These are phyloP conservation scores for Eucalyptus sp. DNA, from an alignment of 345 rosid genomes.

Conservation along the genomic window DNA sequence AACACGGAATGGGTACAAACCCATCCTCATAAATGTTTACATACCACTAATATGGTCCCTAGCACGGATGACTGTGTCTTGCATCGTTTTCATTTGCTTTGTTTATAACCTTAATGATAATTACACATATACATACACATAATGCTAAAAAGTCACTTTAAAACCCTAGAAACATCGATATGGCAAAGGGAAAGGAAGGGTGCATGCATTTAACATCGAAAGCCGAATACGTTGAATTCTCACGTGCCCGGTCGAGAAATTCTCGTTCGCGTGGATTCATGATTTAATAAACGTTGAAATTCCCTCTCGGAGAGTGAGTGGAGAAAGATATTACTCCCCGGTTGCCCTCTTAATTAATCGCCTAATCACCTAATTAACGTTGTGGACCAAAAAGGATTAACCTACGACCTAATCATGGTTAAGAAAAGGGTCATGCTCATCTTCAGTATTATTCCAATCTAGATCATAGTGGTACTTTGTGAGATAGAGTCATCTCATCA, in stretches of 20 bases:
- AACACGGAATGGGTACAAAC: not conserved
- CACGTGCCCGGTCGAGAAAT: not conserved
- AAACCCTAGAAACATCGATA: not conserved
- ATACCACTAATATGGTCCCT: not conserved
- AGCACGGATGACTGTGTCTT: not conserved
- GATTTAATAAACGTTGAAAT: not conserved
- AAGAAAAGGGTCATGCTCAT: not conserved
- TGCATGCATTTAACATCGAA: not conserved
- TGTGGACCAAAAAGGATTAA: not conserved
- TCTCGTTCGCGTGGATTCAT: not conserved
- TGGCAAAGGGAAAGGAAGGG: not conserved
- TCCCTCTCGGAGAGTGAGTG: not conserved
- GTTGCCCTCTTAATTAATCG: not conserved
- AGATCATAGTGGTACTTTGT: not conserved
- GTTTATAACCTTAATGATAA: not conserved
- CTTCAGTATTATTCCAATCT: not conserved
- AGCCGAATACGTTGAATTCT: not conserved
- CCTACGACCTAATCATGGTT: not conserved
- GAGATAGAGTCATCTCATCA: not conserved
- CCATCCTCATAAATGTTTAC: not conserved
- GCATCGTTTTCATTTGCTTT: not conserved
- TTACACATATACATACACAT: not conserved
- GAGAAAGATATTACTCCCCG: not conserved
- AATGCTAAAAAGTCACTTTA: not conserved
- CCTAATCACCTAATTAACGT: not conserved